These are phyloP conservation scores for Magnolia changhungtana DNA, from an alignment of 164 flowering plant species.

Conservation along the genomic window DNA sequence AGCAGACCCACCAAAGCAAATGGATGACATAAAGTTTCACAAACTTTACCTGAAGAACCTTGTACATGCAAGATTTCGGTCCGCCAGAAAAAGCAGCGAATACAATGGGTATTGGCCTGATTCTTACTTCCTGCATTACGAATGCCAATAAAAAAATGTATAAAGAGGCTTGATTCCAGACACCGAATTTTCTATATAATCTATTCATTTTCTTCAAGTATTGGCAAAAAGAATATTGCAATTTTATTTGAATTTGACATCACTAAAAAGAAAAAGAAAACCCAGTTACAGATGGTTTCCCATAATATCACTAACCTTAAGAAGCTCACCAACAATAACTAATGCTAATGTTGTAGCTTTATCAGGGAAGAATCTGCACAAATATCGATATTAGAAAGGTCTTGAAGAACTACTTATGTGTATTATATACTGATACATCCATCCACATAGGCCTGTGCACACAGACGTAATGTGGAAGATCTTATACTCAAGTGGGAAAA, in stretches of 20 bases:
- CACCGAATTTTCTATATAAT: background rate
- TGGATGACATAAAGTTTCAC: background rate
- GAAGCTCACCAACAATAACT: slow-evolving; percentile 62
- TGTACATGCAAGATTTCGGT: slow-evolving; percentile 92
- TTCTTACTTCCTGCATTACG: slow-evolving; percentile 61
- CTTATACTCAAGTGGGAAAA: too few relatives aligned
- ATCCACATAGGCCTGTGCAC: too few relatives aligned
- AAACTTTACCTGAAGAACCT: slow-evolving; percentile 76
- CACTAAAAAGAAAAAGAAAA: background rate
- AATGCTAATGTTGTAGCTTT: slow-evolving; percentile 67
- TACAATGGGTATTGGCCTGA: slow-evolving; percentile 71
- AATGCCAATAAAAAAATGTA: background rate
- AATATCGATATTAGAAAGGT: background rate
- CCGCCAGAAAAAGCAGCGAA: slow-evolving; percentile 95
- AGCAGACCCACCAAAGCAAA: background rate
- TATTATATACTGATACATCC: too few relatives aligned
- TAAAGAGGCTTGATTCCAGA: background rate
- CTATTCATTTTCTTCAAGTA: background rate
- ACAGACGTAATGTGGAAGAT: too few relatives aligned
- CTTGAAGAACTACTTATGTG: background rate
- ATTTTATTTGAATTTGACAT: background rate
- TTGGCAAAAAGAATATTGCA: background rate
- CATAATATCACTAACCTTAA: slow-evolving; percentile 47
- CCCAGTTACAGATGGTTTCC: background rate
- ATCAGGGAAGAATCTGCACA: slow-evolving; percentile 78